These are phyloP conservation scores for Boletus tomentosulus DNA, from an alignment of 768 basidiomycete species.

Conservation along the genomic window DNA sequence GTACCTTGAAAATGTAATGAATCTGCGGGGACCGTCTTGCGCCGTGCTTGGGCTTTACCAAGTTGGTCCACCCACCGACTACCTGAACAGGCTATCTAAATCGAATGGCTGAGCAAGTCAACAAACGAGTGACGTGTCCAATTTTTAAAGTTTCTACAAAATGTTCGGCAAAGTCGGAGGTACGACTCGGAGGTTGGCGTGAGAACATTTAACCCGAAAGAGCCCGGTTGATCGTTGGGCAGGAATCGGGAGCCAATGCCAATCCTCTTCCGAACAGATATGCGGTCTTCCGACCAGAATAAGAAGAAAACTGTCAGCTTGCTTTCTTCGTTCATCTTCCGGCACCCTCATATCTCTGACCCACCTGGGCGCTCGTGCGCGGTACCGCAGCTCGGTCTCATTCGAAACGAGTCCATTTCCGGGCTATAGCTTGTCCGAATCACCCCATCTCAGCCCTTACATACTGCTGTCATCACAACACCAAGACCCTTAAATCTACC, in stretches of 20 bases:
- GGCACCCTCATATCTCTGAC: neutral
- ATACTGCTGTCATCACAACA: slow-evolving; percentile 3
- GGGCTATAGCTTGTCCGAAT: neutral
- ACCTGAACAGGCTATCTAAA: no score
- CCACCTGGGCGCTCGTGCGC: neutral
- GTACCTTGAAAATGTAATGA: neutral
- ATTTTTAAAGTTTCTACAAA: neutral
- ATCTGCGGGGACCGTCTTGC: neutral
- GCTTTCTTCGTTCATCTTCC: neutral
- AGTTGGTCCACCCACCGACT: no score
- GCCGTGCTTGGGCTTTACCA: neutral
- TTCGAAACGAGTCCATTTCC: slow-evolving; percentile 7
- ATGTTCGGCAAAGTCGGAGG: neutral
- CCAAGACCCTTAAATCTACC: neutral
- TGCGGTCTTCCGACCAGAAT: slow-evolving; percentile 11
- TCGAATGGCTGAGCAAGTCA: no score
- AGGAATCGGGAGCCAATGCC: slow-evolving; percentile 11
- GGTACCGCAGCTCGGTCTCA: neutral
- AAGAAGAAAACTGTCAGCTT: slow-evolving; percentile 4
- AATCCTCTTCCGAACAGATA: slow-evolving; percentile 8
- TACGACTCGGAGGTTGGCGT: neutral
- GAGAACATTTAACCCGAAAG: neutral
- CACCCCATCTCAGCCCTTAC: neutral
- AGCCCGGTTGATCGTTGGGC: neutral
- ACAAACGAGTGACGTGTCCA: neutral